Evolutionary conservation across 176 grass and related monocot genomes (phyloP), one percentile per base, ranked within the genome.

Genomic region (Rhipidocladum racemiflorum): DNA sequence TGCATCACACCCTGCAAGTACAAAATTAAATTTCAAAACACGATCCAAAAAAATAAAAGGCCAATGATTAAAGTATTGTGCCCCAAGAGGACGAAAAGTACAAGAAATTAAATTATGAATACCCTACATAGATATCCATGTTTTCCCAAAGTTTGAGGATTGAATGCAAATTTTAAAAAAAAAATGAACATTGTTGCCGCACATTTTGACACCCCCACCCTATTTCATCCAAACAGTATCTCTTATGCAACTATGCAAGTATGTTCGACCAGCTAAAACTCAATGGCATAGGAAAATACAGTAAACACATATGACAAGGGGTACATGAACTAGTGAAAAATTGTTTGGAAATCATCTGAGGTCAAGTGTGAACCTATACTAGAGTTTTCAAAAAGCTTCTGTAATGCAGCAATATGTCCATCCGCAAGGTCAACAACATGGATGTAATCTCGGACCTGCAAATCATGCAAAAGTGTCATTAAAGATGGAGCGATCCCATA

Each of bases 381-480:
- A 59, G 91, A 60, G 30, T 74, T 85, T 65, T 97, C 94, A 87
- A 97, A 97, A 72, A 97, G 86, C 70, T 93, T 97, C 72, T 84
- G 89, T 72, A 97, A 81, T 38, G 94, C 94, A 21, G 94, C 88
- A 80, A 91, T 93, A 89, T 97, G 94, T 55, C 94, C 94, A 72
- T 93, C 94, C 18, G 94, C 94, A 48, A 97, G 86, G 84, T 97
- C 94, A 81, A 93, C 84, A 20, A 97, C 91, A 91, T 97, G 94
- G 61, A 97, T 97, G 40, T 93, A 97, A 87, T 97, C 94, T 81
- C 94, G 82, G 76, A 97, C 63, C 94, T 97, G 80, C 65, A 76
- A 86, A 80, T 75, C 30, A 16, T 42, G 73, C 23, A 77, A 40
- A 27, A 36, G 39, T 84, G 27, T 69, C 27, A 73, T 79, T 72